These are phyloP conservation scores for Elaeis oleifera DNA, from an alignment of 202 grass and related monocot species.

Conservation along the genomic window DNA sequence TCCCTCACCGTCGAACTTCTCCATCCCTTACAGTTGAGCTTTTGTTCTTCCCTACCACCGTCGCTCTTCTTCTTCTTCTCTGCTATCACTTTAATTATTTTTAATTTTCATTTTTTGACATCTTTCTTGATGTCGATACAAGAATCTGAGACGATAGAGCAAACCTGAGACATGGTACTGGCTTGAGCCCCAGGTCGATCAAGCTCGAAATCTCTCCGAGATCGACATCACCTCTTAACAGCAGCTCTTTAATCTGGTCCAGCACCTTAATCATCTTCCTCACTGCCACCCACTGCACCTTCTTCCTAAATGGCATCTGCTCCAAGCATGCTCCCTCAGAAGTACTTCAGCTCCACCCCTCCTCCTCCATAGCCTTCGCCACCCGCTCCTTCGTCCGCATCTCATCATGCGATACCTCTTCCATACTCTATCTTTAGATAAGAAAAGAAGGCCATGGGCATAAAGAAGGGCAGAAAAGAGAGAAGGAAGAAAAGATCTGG, in stretches of 20 bases:
- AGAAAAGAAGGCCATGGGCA: no score
- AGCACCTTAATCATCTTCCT: constrained; percentile 7
- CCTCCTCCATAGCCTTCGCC: constrained; percentile 14
- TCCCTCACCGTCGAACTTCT: no score
- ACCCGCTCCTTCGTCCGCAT: constrained; percentile 13
- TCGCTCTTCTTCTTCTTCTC: no score
- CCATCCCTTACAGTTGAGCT: no score
- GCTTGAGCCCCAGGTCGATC: constrained; percentile 11
- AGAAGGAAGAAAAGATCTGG: no score
- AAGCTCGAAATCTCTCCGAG: constrained; percentile 16
- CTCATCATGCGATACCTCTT: constrained; percentile 12
- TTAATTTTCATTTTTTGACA: no score
- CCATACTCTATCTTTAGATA: no score
- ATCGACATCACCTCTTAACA: constrained; percentile 2
- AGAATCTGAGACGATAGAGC: no score
- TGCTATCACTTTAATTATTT: no score
- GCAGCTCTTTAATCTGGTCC: constrained; percentile 15
- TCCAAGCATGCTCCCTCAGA: constrained; percentile 21
- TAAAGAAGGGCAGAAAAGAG: no score
- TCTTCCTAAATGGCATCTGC: constrained; percentile 18
- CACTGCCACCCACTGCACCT: background rate
- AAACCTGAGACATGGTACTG: background rate
- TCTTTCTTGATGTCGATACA: no score
- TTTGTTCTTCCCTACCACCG: no score
- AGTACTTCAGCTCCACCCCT: constrained; percentile 16